phyloP scores from a whole-genome alignment of 495 filamentous ascomycete genomes.

The Podospora australis region DNA sequence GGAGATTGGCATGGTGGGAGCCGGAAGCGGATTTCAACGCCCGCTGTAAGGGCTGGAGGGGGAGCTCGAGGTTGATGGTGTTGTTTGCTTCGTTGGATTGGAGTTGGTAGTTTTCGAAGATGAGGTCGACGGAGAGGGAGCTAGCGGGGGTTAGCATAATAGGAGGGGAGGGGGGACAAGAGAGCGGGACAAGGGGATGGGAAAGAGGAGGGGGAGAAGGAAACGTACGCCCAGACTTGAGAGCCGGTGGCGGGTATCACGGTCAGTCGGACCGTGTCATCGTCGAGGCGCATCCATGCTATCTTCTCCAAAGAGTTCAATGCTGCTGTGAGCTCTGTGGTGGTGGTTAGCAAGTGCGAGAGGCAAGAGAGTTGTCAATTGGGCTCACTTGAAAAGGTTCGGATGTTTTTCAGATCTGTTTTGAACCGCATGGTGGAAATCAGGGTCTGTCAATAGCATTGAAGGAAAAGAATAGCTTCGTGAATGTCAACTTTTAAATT shows the following conservation, averaged over 20 bases:
- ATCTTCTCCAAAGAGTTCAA: conserved; percentile 82
- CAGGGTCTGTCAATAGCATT: background rate
- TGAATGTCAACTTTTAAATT: background rate
- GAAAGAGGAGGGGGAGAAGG: background rate
- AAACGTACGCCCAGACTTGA: conserved; percentile 90
- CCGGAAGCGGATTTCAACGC: conserved; percentile 79
- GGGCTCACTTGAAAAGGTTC: conserved; percentile 72
- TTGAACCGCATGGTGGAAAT: conserved; percentile 65
- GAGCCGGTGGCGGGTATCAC: conserved; percentile 88
- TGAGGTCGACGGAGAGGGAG: conserved; percentile 60
- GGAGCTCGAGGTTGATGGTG: conserved; percentile 91
- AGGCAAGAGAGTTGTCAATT: background rate
- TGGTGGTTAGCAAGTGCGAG: background rate
- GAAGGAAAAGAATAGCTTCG: background rate
- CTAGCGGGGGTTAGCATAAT: too few relatives aligned
- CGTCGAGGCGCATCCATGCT: conserved; percentile 86
- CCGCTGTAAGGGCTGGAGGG: conserved; percentile 69
- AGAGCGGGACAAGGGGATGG: conserved; percentile 1
- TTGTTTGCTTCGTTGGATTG: conserved; percentile 74
- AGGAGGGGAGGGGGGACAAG: background rate
- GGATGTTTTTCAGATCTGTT: conserved; percentile 70
- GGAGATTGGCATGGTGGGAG: conserved; percentile 70
- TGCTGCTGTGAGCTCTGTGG: conserved; percentile 72
- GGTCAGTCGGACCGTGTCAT: conserved; percentile 83
- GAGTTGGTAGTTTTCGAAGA: conserved; percentile 84